Evolutionary conservation across 306 rosid genomes (phyloP), one percentile per base, ranked within the genome.

Genomic region (Cercis canadensis): DNA sequence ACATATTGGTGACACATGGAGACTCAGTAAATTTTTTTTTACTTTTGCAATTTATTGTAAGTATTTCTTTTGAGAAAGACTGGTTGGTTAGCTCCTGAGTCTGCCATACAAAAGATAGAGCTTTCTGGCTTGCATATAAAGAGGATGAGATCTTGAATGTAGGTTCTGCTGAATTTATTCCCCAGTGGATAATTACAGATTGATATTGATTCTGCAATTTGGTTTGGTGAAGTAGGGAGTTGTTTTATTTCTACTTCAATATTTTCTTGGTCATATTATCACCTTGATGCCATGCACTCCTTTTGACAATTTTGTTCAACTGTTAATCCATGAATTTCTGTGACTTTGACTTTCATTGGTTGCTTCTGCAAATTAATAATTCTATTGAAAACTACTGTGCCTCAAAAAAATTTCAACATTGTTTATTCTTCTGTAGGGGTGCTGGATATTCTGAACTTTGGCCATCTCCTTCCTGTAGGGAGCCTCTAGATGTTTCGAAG

Each of bases 401-500:
- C 44, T 52, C 16, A 14, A 65, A 17, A 46, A 21, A 46, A 57
- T 15, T 39, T 62, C 33, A 41, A 59, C 29, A 24, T 24, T 3
- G 29, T 24, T 24, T 24, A 58, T 70, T 40, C 33, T 55, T 50
- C 47, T 67, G 70, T 75, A 94, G 99, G 99, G 99, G 99, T 62
- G 14, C 51, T 61, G 99, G 99, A 75, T 94, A 94, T 89, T 96
- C 99, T 3, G 84, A 86, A 70, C 86, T 94, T 53, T 94, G 97
- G 99, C 99, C 99, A 74, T 87, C 95, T 59, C 77, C 92, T 62
- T 75, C 89, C 4, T 94, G 99, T 75, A 89, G 44, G 73, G 87
- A 86, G 82, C 99, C 97, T 7, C 95, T 94, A 46, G 99, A 94
- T 65, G 96, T 94, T 79, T 77, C 99, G 7, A 91, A 94, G 80